A percentile compares a stretch with the other conserved stretches of the same genome.
Evolutionary conservation across 495 filamentous ascomycete species (phyloP).

Genomic region (Podospora comata): DNA sequence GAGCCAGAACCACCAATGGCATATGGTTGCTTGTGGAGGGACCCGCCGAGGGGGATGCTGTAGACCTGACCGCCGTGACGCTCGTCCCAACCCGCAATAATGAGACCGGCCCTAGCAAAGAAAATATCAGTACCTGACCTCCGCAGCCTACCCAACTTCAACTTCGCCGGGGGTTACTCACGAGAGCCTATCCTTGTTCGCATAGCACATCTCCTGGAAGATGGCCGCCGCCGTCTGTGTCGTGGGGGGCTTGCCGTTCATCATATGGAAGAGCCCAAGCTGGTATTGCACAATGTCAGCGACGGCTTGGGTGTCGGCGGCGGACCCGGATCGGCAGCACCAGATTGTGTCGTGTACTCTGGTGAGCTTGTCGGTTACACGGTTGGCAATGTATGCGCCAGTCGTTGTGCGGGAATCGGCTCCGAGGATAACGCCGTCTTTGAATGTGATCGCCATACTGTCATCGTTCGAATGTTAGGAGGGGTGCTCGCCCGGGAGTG

Average conservation of each 20-base stretch:
- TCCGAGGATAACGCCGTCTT: conserved; percentile 91
- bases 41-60: conserved; percentile 93
- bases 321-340: conserved; percentile 96
- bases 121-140: conserved; percentile 25
- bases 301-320: conserved; percentile 95
- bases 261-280: conserved; percentile 85
- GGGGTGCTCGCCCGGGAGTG: conserved; percentile 14
- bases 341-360: conserved; percentile 98
- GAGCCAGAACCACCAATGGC: conserved; percentile 95
- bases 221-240: conserved; percentile 91
- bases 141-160: not conserved
- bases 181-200: conserved; percentile 91
- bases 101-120: conserved; percentile 76
- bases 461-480: conserved; percentile 22
- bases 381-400: conserved; percentile 96
- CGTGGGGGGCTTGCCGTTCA: conserved; percentile 81
- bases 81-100: conserved; percentile 94
- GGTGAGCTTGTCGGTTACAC: conserved; percentile 98
- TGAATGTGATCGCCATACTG: conserved; percentile 94
- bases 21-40: conserved; percentile 94
- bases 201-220: conserved; percentile 96
- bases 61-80: conserved; percentile 94
- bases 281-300: conserved; percentile 97
- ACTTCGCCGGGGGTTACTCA: conserved; percentile 33
- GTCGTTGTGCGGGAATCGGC: conserved; percentile 98